Evolutionary conservation across 257 asterid genomes (phyloP).

Genomic region (Mentha longifolia): DNA sequence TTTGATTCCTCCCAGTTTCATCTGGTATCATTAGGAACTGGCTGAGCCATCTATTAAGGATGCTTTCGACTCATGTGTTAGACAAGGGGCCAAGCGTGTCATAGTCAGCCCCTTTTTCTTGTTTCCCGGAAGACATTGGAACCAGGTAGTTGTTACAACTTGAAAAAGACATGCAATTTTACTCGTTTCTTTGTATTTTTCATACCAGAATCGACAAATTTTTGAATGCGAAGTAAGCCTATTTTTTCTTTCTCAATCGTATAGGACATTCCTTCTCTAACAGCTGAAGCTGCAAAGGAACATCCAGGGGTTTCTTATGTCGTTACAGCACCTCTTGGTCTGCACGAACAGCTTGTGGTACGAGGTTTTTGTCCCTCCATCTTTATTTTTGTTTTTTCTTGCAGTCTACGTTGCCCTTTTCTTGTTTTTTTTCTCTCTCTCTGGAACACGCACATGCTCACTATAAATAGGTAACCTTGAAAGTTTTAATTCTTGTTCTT

Average conservation of each 20-base stretch:
- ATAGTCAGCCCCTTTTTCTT: constrained; percentile 96
- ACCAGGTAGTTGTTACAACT: constrained; percentile 54
- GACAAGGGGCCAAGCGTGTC: constrained; percentile 80
- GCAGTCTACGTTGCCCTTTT: neutral
- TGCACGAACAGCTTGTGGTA: constrained; percentile 85
- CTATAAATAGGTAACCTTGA: neutral
- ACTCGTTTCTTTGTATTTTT: constrained; percentile 4
- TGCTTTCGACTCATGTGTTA: constrained; percentile 81
- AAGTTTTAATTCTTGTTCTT: neutral
- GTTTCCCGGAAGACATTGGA: constrained; percentile 97
- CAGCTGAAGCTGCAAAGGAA: constrained; percentile 95
- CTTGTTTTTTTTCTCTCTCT: neutral
- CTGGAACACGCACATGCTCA: neutral
- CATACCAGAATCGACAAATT: neutral
- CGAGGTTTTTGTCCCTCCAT: constrained; percentile 15
- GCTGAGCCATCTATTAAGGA: constrained; percentile 92
- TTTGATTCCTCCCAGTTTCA: constrained; percentile 19
- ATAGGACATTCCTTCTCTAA: constrained; percentile 87
- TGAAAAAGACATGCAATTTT: neutral
- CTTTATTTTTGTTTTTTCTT: neutral
- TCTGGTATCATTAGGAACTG: constrained; percentile 60
- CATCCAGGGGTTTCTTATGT: constrained; percentile 85
- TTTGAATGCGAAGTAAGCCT: neutral
- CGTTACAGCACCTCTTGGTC: constrained; percentile 85
- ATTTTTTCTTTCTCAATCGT: constrained; percentile 26